phyloP scores from a whole-genome alignment of 1,284 basidiomycete genomes.

The Mycena sp. region DNA sequence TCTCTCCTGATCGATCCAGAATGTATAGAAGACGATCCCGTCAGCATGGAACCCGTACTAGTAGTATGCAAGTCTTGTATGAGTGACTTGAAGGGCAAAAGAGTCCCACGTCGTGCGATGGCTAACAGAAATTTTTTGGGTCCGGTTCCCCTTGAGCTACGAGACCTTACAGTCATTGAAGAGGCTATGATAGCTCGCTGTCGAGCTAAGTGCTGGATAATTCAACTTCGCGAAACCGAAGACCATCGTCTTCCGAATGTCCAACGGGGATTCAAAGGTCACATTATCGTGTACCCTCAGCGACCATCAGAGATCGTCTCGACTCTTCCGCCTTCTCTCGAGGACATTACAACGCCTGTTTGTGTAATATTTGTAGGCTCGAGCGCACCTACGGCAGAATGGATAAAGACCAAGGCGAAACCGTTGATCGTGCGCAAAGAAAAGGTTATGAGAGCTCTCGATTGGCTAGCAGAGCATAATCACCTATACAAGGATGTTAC shows the following conservation, averaged over 20 bases:
- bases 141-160: constrained; percentile 34
- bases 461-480: constrained; percentile 46
- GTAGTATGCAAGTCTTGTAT: neutral
- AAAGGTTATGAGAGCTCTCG: constrained; percentile 39
- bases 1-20: neutral
- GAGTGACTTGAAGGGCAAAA: neutral
- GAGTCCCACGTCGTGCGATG: constrained; percentile 12
- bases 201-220: constrained; percentile 35
- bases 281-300: constrained; percentile 50
- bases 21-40: neutral
- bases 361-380: constrained; percentile 50
- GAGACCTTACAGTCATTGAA: constrained; percentile 39
- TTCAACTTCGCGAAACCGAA: constrained; percentile 34
- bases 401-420: constrained; percentile 42
- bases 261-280: constrained; percentile 44
- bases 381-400: constrained; percentile 38
- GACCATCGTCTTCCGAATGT: neutral
- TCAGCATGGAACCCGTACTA: neutral
- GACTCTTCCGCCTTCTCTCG: constrained; percentile 43
- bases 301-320: constrained; percentile 33
- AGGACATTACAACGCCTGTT: constrained; percentile 40
- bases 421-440: constrained; percentile 42
- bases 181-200: constrained; percentile 36
- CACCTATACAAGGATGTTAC: constrained; percentile 40
- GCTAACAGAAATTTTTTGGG: too few species aligned